A percentile compares a stretch with the other conserved stretches of the same genome.
phyloP scores from a whole-genome alignment of 2,329 filamentous ascomycete species.

The Parafenestella ontariensis region DNA sequence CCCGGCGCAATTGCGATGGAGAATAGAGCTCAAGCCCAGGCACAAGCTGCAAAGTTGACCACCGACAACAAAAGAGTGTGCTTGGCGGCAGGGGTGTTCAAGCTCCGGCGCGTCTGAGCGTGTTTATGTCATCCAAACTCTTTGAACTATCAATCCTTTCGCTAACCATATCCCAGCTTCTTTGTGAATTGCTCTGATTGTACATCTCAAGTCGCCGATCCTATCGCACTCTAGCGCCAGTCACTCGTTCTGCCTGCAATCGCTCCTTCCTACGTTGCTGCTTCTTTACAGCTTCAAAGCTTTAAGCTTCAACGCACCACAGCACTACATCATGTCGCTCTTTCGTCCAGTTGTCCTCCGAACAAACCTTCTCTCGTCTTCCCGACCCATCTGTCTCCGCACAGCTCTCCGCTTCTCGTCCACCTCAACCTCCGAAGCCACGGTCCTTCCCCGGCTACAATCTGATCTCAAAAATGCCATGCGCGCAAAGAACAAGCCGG shows the following conservation, averaged over 20 bases:
- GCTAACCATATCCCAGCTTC: neutral
- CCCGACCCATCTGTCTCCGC: conserved; percentile 28
- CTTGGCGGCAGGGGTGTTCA: conserved; percentile 31
- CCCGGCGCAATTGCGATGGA: conserved; percentile 38
- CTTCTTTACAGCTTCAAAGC: no score
- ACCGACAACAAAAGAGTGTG: conserved; percentile 38
- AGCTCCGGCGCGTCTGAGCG: conserved; percentile 23
- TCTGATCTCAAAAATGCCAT: conserved; percentile 57
- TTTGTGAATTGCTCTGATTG: neutral
- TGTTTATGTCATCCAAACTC: conserved; percentile 20
- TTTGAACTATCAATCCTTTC: conserved; percentile 3
- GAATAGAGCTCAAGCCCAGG: conserved; percentile 15
- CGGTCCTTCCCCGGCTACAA: conserved; percentile 54
- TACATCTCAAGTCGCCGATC: neutral
- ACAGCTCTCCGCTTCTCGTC: conserved; percentile 30
- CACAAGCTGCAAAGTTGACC: conserved; percentile 29
- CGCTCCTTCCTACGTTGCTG: neutral
- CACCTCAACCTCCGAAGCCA: conserved; percentile 17
- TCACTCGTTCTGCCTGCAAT: conserved; percentile 3
- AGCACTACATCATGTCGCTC: conserved; percentile 32
- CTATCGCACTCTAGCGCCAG: neutral
- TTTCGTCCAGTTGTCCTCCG: conserved; percentile 28
- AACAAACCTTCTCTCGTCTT: conserved; percentile 17
- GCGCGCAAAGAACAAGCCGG: conserved; percentile 60
- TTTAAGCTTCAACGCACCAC: conserved; percentile 4